Evolutionary conservation across 148 eudicot species (phyloP).

Genomic region (Amaranthus palmeri): DNA sequence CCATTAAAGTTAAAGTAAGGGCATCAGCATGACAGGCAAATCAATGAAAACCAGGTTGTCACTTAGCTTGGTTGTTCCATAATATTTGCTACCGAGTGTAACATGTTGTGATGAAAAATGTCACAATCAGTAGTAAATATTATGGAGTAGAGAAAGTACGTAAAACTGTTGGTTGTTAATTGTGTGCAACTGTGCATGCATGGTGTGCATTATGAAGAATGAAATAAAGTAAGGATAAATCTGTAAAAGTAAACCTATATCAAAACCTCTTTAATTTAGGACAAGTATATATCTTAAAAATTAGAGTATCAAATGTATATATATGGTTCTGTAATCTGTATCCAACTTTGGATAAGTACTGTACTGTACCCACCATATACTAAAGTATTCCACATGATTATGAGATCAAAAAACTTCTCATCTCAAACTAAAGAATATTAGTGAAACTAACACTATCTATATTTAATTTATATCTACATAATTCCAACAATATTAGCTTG

Average conservation of each 20-base stretch:
- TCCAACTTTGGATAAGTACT: neutral
- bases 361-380: constrained; percentile 1
- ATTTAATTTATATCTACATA: no score
- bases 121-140: no score
- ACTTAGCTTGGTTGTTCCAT: neutral
- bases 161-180: neutral
- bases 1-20: neutral
- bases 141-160: no score
- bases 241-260: constrained; percentile 13
- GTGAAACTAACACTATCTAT: no score
- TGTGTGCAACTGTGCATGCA: no score
- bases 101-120: no score
- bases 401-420: neutral
- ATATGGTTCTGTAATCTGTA: constrained; percentile 2
- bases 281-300: neutral
- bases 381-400: neutral
- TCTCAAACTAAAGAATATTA: neutral
- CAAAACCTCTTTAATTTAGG: constrained; percentile 6
- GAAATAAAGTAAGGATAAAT: constrained; percentile 3
- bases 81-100: no score
- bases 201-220: neutral
- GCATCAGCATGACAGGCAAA: neutral
- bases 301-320: neutral
- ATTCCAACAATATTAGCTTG: no score
- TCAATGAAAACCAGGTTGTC: neutral